Evolutionary conservation across 129 eudicot species (phyloP).

Genomic region (Flaveria trinervia): DNA sequence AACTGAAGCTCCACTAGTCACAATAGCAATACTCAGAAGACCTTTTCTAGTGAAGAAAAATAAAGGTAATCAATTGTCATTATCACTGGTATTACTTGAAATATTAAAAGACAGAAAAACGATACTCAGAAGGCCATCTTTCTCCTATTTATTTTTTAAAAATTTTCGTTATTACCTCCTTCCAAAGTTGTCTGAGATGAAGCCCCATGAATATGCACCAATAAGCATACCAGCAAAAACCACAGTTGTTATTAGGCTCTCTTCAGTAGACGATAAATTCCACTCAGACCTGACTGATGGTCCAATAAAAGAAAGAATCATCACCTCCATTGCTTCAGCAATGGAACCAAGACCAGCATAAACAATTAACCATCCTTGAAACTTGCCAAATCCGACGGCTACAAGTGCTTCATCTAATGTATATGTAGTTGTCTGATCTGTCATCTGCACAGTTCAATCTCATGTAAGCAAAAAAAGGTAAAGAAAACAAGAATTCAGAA

Average conservation of each 20-base stretch:
- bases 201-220: constrained; percentile 82
- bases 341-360: constrained; percentile 81
- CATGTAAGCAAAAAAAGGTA: constrained; percentile 20
- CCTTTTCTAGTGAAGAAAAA: constrained; percentile 58
- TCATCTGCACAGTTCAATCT: constrained; percentile 38
- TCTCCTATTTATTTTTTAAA: neutral
- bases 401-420: constrained; percentile 78
- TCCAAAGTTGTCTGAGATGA: constrained; percentile 66
- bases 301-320: constrained; percentile 77
- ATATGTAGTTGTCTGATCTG: constrained; percentile 38
- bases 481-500: neutral
- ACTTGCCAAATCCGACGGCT: constrained; percentile 76
- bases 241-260: constrained; percentile 68
- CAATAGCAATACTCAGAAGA: constrained; percentile 62
- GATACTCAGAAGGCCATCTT: neutral
- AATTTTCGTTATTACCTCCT: constrained; percentile 46
- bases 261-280: constrained; percentile 65
- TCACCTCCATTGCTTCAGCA: constrained; percentile 83
- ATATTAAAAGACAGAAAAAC: neutral
- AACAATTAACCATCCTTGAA: constrained; percentile 54
- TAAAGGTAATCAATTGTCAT: constrained; percentile 24
- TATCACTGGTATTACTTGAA: constrained; percentile 9
- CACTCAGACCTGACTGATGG: constrained; percentile 63
- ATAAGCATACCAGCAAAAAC: constrained; percentile 79
- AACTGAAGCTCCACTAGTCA: constrained; percentile 59